These are phyloP conservation scores for Eimeria tenella DNA, from an alignment of 169 alveolate genomes.

Conservation along the genomic window DNA sequence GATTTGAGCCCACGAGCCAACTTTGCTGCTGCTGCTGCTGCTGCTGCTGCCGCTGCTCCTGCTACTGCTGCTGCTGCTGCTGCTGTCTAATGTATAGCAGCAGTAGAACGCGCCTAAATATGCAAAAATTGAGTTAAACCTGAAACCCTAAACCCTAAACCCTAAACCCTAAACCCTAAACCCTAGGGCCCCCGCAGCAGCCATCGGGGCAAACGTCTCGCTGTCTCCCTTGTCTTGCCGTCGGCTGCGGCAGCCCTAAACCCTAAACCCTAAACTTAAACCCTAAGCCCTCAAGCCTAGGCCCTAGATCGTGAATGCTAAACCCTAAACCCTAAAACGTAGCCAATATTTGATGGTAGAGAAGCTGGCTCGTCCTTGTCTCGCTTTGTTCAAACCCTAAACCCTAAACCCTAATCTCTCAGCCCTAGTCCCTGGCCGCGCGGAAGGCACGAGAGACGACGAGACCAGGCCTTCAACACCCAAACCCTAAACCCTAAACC, in stretches of 20 bases:
- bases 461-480: not conserved
- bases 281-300: too few relatives aligned
- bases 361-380: not conserved
- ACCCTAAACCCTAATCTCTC: conserved; percentile 13
- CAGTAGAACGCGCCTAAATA: not conserved
- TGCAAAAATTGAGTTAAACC: not conserved
- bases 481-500: conserved; percentile 16
- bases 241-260: too few relatives aligned
- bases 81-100: not conserved
- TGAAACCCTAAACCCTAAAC: not conserved
- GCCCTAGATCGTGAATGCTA: too few relatives aligned
- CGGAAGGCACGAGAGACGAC: too few relatives aligned
- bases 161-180: conserved; percentile 11
- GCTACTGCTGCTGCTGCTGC: not conserved
- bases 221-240: too few relatives aligned
- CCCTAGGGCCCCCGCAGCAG: not conserved
- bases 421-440: not conserved
- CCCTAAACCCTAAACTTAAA: too few relatives aligned
- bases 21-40: not conserved
- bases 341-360: too few relatives aligned
- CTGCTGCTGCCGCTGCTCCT: not conserved
- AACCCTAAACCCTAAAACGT: too few relatives aligned
- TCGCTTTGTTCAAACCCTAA: not conserved
- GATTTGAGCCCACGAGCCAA: too few relatives aligned
- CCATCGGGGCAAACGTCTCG: too few relatives aligned